Evolutionary conservation across 164 flowering plant species (phyloP).

Genomic region (Pachysandra terminalis): DNA sequence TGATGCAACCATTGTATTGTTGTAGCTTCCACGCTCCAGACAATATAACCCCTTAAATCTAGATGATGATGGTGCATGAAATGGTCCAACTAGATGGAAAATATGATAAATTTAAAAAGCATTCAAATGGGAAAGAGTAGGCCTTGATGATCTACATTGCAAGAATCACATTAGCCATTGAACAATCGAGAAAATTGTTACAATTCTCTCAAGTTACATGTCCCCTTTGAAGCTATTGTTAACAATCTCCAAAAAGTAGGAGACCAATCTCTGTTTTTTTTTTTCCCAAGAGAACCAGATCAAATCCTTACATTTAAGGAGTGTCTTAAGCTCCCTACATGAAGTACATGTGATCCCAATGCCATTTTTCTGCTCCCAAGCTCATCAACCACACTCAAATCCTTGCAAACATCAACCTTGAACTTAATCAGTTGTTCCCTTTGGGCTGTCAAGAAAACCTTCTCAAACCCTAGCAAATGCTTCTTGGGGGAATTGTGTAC

Average conservation of each 20-base stretch:
- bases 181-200: slow-evolving; percentile 25
- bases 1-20: too few species aligned
- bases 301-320: slow-evolving; percentile 56
- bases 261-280: background rate
- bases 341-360: slow-evolving; percentile 72
- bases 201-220: slow-evolving; percentile 22
- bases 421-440: slow-evolving; percentile 48
- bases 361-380: slow-evolving; percentile 66
- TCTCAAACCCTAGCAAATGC: slow-evolving; percentile 86
- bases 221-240: slow-evolving; percentile 11
- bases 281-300: slow-evolving; percentile 6
- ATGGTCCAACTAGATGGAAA: too few species aligned
- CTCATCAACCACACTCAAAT: slow-evolving; percentile 84
- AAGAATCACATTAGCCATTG: slow-evolving; percentile 1
- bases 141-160: too few species aligned
- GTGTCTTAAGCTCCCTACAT: slow-evolving; percentile 72
- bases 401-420: slow-evolving; percentile 82
- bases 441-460: slow-evolving; percentile 42
- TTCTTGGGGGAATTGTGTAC: slow-evolving; percentile 76
- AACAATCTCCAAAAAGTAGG: slow-evolving; percentile 9
- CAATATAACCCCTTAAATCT: too few species aligned
- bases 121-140: too few species aligned
- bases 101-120: too few species aligned
- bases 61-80: too few species aligned
- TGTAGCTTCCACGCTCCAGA: too few species aligned